These are phyloP conservation scores for Phytophthora cajani DNA, from an alignment of 352 stramenopile genomes.

Conservation along the genomic window DNA sequence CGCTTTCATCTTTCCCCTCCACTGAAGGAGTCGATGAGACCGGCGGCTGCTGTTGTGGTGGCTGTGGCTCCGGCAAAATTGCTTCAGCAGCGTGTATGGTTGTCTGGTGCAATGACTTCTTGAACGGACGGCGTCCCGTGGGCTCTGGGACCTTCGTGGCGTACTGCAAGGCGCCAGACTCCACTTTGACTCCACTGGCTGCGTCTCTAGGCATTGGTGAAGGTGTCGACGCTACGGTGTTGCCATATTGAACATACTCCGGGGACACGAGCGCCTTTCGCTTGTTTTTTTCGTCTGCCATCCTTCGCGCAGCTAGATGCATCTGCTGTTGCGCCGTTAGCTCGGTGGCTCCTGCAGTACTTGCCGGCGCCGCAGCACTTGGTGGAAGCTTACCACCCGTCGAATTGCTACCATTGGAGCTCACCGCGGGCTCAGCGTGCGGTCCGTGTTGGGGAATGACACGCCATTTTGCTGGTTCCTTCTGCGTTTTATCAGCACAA, in stretches of 20 bases:
- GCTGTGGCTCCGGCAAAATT: constrained; percentile 17
- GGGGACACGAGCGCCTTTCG: constrained; percentile 83
- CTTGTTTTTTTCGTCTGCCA: constrained; percentile 81
- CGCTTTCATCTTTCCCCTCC: constrained; percentile 43
- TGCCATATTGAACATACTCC: constrained; percentile 83
- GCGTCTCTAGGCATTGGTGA: constrained; percentile 10
- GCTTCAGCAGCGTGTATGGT: constrained; percentile 9
- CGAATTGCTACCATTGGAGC: constrained; percentile 6
- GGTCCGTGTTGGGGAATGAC: constrained; percentile 83
- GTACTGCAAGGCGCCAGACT: constrained; percentile 41
- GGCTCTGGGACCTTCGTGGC: constrained; percentile 63
- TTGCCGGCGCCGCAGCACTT: constrained; percentile 9
- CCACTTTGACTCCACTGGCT: constrained; percentile 30
- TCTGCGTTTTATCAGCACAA: constrained; percentile 58
- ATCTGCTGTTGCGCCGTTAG: constrained; percentile 55
- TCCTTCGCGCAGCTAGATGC: constrained; percentile 46
- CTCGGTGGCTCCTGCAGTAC: constrained; percentile 2
- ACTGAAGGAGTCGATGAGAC: constrained; percentile 1
- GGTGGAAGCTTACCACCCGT: constrained; percentile 36
- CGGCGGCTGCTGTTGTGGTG: constrained; percentile 5
- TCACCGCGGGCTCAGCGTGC: constrained; percentile 49
- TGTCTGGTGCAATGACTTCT: constrained; percentile 69
- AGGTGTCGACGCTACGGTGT: constrained; percentile 15
- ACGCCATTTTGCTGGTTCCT: constrained; percentile 71
- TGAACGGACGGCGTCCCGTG: constrained; percentile 67